Percentiles rank a stretch among this genome's conserved stretches.
Conservation (phyloP, 78 protist species). For the Paratrimastix pyriformis region DNA sequence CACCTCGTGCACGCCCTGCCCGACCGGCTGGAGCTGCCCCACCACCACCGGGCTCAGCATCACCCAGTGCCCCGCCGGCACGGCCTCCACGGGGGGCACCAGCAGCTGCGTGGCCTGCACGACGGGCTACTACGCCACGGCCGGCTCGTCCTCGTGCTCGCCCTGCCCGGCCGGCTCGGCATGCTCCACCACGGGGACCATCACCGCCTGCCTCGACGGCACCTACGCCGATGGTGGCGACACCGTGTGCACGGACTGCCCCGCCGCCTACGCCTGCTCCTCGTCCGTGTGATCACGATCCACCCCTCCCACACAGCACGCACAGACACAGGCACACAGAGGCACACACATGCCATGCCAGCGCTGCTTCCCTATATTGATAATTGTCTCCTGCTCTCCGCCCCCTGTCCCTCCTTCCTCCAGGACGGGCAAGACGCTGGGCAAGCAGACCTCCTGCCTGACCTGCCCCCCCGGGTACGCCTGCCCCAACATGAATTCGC, state of each 20-base stretch:
- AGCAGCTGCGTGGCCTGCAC: no score
- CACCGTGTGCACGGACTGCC: background rate
- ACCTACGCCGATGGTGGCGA: background rate
- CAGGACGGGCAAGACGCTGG: no score
- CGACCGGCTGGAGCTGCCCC: background rate
- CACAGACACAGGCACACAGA: no score
- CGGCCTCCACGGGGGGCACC: background rate
- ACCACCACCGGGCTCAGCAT: no score
- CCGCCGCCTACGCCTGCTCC: constrained; percentile 11
- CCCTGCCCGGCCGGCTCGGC: background rate
- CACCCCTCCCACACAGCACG: no score
- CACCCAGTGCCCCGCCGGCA: background rate
- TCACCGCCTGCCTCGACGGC: constrained; percentile 1
- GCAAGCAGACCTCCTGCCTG: background rate
- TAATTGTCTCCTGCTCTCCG: background rate
- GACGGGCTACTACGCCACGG: background rate
- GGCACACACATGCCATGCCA: no score
- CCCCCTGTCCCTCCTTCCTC: background rate
- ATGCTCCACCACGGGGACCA: background rate
- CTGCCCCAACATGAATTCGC: background rate
- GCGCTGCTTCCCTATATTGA: constrained; percentile 4
- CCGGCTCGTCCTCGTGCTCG: constrained; percentile 5
- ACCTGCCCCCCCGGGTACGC: background rate
- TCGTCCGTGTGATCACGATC: no score
- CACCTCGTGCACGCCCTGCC: background rate